Percentiles rank a stretch among this genome's conserved stretches.
These are phyloP conservation scores for Ogataea polymorpha DNA, from an alignment of 805 yeast species.

Conservation along the genomic window DNA sequence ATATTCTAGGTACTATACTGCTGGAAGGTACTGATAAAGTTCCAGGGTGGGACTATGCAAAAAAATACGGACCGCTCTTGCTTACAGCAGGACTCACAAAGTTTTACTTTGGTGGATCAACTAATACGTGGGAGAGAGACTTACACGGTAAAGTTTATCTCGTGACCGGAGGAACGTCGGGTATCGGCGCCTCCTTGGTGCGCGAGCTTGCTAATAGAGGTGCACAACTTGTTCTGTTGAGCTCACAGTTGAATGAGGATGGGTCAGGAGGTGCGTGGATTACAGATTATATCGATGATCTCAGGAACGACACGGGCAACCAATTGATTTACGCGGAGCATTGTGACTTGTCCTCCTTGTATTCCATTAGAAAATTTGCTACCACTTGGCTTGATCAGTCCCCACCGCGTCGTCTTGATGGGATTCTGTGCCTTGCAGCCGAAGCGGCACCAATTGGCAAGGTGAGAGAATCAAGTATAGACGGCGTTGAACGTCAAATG, in stretches of 20 bases:
- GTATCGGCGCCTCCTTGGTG: conserved; percentile 77
- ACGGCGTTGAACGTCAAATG: conserved; percentile 84
- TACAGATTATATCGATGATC: conserved; percentile 72
- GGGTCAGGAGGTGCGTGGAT: conserved; percentile 49
- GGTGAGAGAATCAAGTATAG: conserved; percentile 63
- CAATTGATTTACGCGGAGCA: conserved; percentile 84
- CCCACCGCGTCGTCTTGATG: conserved; percentile 90
- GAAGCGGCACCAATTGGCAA: conserved; percentile 70
- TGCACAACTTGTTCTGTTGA: conserved; percentile 78
- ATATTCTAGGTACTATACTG: conserved; percentile 66
- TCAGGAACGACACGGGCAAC: conserved; percentile 68
- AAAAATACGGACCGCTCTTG: conserved; percentile 54
- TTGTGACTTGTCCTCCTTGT: conserved; percentile 73
- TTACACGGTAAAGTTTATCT: conserved; percentile 85
- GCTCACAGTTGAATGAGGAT: conserved; percentile 56
- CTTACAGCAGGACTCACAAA: conserved; percentile 50
- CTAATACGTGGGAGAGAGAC: conserved; percentile 90
- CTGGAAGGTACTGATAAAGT: conserved; percentile 70
- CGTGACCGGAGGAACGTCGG: conserved; percentile 92
- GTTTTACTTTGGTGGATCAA: conserved; percentile 72
- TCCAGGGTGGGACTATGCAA: conserved; percentile 69
- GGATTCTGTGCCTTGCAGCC: conserved; percentile 84
- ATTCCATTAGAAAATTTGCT: conserved; percentile 83
- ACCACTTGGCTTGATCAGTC: conserved; percentile 89
- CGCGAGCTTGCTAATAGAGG: conserved; percentile 75